Evolutionary conservation across 2,329 filamentous ascomycete species (phyloP), one percentile per base, ranked within the genome.

Genomic region (Ophiostoma novo-ulmi): DNA sequence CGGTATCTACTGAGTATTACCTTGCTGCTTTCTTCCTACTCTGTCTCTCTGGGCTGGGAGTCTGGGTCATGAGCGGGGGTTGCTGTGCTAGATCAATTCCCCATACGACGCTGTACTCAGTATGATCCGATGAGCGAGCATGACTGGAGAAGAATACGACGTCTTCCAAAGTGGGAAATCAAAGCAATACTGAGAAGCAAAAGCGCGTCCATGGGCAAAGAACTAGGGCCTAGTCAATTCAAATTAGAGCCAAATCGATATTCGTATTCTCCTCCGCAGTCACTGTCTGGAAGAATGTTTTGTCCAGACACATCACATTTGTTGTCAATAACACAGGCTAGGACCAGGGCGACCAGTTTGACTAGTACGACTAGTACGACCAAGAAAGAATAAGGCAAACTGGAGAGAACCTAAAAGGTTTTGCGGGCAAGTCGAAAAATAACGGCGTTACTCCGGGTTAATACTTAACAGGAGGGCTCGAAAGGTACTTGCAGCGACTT

Each of bases 381-480:
- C 52, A 11, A 26, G 48, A 6, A 58, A 8, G 10, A 58, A 26
- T 58, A 58, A 6, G 52, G 17, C 14, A 48, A 48, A 48, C 44
- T 48, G 52, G n/a, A 58, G n/a, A 58, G 22, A 26, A 58, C n/a
- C 10, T 58, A 22, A 13, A 26, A 26, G 11, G 52, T 4, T 58
- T 58, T 26, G 52, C 22, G 22, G n/a, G 52, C 52, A 58, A 58
- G 52, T 58, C 13, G 52, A 58, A 65, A 65, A 65, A 65, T 8
- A 17, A 17, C 63, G 63, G 63, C 63, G 35, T 39, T 65, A 65
- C 63, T 65, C 63, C 63, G 63, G 63, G 63, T 39, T 39, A 65
- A 65, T 65, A 13, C 63, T 11, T 26, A 35, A 17, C 22, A 26
- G 58, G 17, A 63, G 1, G 58, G 58, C 6, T 26, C 52, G 44